Evolutionary conservation across 108 stramenopile genomes (phyloP).

Genomic region (Cyclotella sp.): DNA sequence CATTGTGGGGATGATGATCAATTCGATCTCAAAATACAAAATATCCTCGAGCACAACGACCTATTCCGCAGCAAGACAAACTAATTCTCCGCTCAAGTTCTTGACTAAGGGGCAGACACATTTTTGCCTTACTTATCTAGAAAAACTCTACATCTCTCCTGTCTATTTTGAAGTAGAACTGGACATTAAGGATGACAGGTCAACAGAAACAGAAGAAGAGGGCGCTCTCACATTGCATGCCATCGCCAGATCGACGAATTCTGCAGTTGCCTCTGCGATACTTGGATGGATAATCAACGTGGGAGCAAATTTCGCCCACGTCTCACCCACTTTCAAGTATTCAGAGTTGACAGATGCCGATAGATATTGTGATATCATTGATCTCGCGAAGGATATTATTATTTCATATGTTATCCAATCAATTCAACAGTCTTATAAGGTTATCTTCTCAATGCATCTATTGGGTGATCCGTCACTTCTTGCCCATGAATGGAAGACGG

Average conservation of each 20-base stretch:
- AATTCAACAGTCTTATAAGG: conserved; percentile 50
- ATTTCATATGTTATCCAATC: conserved; percentile 32
- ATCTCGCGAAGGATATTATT: conserved; percentile 33
- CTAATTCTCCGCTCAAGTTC: conserved; percentile 33
- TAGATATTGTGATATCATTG: conserved; percentile 47
- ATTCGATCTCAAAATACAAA: conserved; percentile 44
- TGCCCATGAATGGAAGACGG: conserved; percentile 45
- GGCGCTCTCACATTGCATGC: conserved; percentile 37
- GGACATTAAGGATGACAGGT: conserved; percentile 47
- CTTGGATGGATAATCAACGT: conserved; percentile 53
- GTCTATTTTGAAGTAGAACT: conserved; percentile 41
- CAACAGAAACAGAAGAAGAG: conserved; percentile 10
- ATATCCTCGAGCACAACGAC: conserved; percentile 1
- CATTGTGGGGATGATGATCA: conserved; percentile 33
- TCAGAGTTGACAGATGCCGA: conserved; percentile 26
- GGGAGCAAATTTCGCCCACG: conserved; percentile 56
- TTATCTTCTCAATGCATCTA: conserved; percentile 49
- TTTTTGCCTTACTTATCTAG: conserved; percentile 39
- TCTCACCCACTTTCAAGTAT: conserved; percentile 52
- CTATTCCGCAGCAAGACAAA: conserved; percentile 1
- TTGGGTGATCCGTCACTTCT: conserved; percentile 51
- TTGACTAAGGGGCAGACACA: conserved; percentile 28
- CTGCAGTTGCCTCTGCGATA: conserved; percentile 36
- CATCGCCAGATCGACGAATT: conserved; percentile 46
- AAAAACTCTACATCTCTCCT: conserved; percentile 46